phyloP scores from a whole-genome alignment of 148 eudicot genomes.

The Chenopodium quinoa region DNA sequence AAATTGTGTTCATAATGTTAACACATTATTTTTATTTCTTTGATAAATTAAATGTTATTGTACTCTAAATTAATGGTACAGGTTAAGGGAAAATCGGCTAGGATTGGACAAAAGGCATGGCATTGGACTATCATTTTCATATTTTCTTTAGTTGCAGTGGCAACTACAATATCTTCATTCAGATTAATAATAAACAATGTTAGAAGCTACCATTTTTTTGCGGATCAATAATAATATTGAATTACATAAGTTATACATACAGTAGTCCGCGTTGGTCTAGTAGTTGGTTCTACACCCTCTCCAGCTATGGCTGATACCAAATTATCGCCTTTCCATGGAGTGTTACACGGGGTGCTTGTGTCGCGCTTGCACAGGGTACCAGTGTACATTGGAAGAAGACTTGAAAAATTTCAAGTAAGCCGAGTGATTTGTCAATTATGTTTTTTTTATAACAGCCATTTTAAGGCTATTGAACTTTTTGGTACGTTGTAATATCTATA shows the following conservation, averaged over 20 bases:
- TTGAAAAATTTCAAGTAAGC: no score
- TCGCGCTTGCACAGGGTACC: no score
- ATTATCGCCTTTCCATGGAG: no score
- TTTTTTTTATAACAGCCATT: no score
- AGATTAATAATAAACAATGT: constrained; percentile 36
- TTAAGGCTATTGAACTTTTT: no score
- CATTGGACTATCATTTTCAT: constrained; percentile 45
- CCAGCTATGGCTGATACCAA: no score
- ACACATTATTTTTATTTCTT: neutral
- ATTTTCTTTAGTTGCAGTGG: constrained; percentile 38
- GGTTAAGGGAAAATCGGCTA: constrained; percentile 47
- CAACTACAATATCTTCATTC: constrained; percentile 49
- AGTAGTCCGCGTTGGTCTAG: neutral
- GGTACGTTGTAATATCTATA: no score
- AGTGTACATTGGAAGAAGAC: no score
- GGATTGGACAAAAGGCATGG: constrained; percentile 39
- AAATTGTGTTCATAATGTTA: no score
- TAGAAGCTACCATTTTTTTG: constrained; percentile 39
- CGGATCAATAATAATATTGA: constrained; percentile 28
- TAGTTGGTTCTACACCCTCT: neutral
- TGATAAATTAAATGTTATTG: neutral
- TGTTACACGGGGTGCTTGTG: no score
- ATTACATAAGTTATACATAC: no score
- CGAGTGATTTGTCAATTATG: no score
- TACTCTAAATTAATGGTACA: constrained; percentile 17